Base-by-base conservation (phyloP, 1,139 yeast species). In the Yamadazyma atlantica region DNA sequence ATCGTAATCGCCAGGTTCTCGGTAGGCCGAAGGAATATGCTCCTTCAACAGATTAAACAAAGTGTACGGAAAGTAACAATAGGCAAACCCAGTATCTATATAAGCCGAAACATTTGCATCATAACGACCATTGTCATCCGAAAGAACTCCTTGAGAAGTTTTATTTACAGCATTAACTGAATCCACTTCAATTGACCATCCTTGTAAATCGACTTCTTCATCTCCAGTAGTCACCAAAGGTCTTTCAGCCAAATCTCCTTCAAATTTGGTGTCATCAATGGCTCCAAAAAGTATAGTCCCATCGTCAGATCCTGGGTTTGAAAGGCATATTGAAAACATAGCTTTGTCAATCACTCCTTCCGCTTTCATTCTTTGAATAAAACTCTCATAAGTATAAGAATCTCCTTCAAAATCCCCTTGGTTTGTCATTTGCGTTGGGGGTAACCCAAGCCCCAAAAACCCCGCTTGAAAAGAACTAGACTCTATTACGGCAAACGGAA, bases 251-350 rank as follows among this genome's bases (percentile, higher is more conserved):
- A 70, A 58, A 13, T 49, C 39, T 2, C 77, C 78, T 1, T 54
- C 21, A 47, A 65, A 71, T 49, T 73, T 73, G 36, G 74, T 67
- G 39, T 65, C 64, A 50, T 75, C 80, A 17, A 23, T n/a, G n/a
- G 76, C 80, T 3, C 80, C 80, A 57, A 74, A 74, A 39, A 67
- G 57, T 26, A 74, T 55, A 21, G 62, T 52, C 1, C 80, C 80
- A 4, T 56, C 18, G 7, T 48, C 26, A n/a, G 63, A 51, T 7
- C 44, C 45, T 6, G 38, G 35, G 3, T 51, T 42, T 28, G 49
- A 47, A 40, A 67, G 56, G 45, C 58, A 67, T 33, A 68, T 47
- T 4, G 71, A 64, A 48, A 62, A 67, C 12, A 65, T 62, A 30
- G 44, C 50, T 40, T 52, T 55, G 13, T 49, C 39, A 42, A 60